Base-by-base conservation (phyloP, 23 red algal genomes). In the Agarophyton chilense region DNA sequence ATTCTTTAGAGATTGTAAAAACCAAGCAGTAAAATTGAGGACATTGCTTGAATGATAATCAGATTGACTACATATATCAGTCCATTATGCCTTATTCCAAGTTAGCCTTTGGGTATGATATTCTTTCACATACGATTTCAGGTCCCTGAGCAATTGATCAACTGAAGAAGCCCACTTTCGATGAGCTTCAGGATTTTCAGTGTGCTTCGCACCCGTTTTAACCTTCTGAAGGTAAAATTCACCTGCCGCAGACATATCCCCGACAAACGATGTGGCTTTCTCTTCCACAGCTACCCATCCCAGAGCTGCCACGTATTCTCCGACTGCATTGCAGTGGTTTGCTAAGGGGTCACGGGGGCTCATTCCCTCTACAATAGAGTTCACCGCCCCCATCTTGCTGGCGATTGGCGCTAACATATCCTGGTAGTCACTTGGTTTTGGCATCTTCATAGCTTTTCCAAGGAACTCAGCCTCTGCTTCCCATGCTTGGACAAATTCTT, bases 261-360 rank as follows among this genome's bases (percentile, higher is more conserved):
- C 79, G 17, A 95, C 87, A 38, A 79, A 95, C 19, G 77, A 41
- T 22, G 87, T 89, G n/a, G 93, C 85, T 40, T 90, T 90, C 40
- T 83, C 81, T 12, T 95, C 93, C 22, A 95, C 86, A 18, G 86
- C 93, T 44, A 95, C 93, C 93, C 93, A 95, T 28, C 93, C 86
- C 1, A 95, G 93, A 33, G 84, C 93, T 4, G 70, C 85, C 10
- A 91, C 77, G 33, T 41, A 83, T 65, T 95, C 93, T 24, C 80
- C 74, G 26, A 95, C 86, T 10, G 84, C 93, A 51, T 41, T 95
- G 71, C 79, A 77, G 66, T 95, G 93, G n/a, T 95, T 80, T 22
- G 79, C 61, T 52, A 78, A n/a, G 10, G 65, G 1, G 45, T 75
- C 82, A 51, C 86, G 78, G 1, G 93, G 93, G 22, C 54, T 54